A percentile compares a stretch with the other conserved stretches of the same genome.
These are phyloP conservation scores for Corchorus capsularis DNA, from an alignment of 345 rosid species.

Conservation along the genomic window DNA sequence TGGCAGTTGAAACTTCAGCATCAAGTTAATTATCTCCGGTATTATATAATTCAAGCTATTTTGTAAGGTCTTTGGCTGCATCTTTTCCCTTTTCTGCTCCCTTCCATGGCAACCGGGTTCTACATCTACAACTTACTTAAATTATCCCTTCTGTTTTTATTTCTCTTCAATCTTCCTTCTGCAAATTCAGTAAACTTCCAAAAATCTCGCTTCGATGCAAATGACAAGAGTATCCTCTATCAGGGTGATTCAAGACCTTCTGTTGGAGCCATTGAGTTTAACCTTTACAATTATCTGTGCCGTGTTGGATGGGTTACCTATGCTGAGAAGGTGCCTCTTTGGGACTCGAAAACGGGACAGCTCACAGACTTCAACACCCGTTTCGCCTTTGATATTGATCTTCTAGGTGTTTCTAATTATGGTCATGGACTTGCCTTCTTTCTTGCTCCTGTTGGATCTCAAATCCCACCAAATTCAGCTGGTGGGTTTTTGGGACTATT, in stretches of 20 bases:
- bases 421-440: constrained; percentile 45
- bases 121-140: not conserved
- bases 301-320: constrained; percentile 43
- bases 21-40: not conserved
- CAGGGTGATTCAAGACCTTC: constrained; percentile 38
- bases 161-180: constrained; percentile 7
- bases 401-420: not conserved
- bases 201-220: constrained; percentile 23
- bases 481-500: constrained; percentile 49
- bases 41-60: not conserved
- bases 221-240: constrained; percentile 20
- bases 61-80: not conserved
- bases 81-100: not conserved
- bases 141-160: not conserved
- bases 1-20: constrained; percentile 1
- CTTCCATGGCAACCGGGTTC: not conserved
- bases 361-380: constrained; percentile 36
- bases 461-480: constrained; percentile 38
- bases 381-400: constrained; percentile 39
- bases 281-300: constrained; percentile 13
- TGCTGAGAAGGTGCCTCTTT: constrained; percentile 27
- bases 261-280: constrained; percentile 36
- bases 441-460: constrained; percentile 33
- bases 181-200: constrained; percentile 29
- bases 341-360: constrained; percentile 34